These are phyloP conservation scores for Solanum ahanhuiri DNA, from an alignment of 257 asterid species.

Conservation along the genomic window DNA sequence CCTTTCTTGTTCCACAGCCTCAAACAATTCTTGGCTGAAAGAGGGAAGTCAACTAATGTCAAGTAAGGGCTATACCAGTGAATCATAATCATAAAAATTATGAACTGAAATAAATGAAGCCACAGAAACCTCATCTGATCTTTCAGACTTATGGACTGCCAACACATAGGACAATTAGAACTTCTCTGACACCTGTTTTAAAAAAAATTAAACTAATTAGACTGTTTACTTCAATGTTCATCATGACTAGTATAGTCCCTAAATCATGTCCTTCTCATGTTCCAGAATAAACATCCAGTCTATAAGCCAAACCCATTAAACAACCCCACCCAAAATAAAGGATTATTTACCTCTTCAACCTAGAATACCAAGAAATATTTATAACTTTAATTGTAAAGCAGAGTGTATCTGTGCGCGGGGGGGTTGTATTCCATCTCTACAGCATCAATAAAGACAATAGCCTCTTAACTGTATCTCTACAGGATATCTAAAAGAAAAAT, in stretches of 20 bases:
- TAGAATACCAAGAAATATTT: background rate
- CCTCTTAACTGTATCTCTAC: background rate
- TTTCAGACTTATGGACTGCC: constrained; percentile 77
- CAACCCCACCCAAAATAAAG: background rate
- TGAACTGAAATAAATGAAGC: constrained; percentile 2
- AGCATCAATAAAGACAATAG: background rate
- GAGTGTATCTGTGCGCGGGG: background rate
- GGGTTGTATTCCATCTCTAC: background rate
- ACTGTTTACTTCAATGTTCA: background rate
- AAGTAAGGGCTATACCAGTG: background rate
- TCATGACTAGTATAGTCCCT: background rate
- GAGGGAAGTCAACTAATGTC: background rate
- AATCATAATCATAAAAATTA: background rate
- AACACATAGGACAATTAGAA: constrained; percentile 96
- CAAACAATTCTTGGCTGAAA: constrained; percentile 94
- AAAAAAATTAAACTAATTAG: background rate
- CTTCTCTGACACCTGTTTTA: constrained; percentile 86
- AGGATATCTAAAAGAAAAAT: background rate
- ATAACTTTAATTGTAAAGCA: background rate
- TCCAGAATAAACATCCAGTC: background rate
- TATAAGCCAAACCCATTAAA: background rate
- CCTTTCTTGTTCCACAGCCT: constrained; percentile 74
- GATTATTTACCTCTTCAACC: background rate
- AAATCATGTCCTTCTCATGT: background rate
- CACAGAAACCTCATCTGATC: constrained; percentile 57